A percentile compares a stretch with the other conserved stretches of the same genome.
Evolutionary conservation across 1,139 yeast genomes (phyloP).

Genomic region (Yueomyces sp.): DNA sequence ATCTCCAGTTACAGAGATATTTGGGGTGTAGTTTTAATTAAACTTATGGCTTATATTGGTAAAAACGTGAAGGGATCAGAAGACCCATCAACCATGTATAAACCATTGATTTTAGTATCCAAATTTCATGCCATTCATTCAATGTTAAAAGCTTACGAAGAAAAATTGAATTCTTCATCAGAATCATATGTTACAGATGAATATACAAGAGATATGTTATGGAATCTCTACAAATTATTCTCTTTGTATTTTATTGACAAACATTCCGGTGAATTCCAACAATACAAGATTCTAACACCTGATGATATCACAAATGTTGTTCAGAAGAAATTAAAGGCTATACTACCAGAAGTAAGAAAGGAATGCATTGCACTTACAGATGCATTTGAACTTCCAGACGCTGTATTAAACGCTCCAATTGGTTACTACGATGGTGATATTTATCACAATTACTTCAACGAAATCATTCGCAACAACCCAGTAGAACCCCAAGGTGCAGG

Average conservation of each 20-base stretch:
- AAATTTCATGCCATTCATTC: slow-evolving; percentile 53
- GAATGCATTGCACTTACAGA: slow-evolving; percentile 79
- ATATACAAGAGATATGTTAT: slow-evolving; percentile 28
- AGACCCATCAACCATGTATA: slow-evolving; percentile 47
- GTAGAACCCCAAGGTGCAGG: slow-evolving; percentile 31
- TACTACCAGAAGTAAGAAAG: slow-evolving; percentile 44
- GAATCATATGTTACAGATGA: slow-evolving; percentile 20
- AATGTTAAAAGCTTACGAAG: slow-evolving; percentile 22
- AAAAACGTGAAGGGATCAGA: slow-evolving; percentile 31
- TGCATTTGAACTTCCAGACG: slow-evolving; percentile 77
- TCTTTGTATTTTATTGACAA: slow-evolving; percentile 64
- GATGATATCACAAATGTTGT: slow-evolving; percentile 32
- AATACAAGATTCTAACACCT: slow-evolving; percentile 43
- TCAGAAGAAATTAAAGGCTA: slow-evolving; percentile 30
- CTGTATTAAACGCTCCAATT: slow-evolving; percentile 71
- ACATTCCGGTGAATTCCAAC: slow-evolving; percentile 66
- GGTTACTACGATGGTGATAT: slow-evolving; percentile 81
- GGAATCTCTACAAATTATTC: slow-evolving; percentile 43
- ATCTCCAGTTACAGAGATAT: slow-evolving; percentile 28
- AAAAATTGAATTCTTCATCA: slow-evolving; percentile 16
- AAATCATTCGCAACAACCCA: slow-evolving; percentile 33
- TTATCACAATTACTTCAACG: slow-evolving; percentile 64
- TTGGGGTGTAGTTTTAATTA: slow-evolving; percentile 35
- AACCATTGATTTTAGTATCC: slow-evolving; percentile 45
- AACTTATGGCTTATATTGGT: slow-evolving; percentile 37